phyloP scores from a whole-genome alignment of 192 early-diverging fungal genomes.

The Coemansia sp. region DNA sequence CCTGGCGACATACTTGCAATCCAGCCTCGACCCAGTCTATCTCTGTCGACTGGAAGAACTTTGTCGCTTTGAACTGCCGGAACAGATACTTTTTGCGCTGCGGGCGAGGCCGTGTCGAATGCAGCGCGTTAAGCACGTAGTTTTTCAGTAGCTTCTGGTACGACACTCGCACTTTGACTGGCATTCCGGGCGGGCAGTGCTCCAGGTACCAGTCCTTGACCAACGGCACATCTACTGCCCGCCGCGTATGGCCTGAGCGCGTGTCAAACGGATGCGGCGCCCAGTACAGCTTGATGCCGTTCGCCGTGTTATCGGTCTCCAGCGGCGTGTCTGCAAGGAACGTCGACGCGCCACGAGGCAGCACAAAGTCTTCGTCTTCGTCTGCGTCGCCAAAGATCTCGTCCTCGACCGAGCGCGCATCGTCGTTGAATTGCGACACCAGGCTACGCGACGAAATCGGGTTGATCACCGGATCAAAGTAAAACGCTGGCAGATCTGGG shows the following conservation, averaged over 20 bases:
- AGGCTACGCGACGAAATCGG: conserved; percentile 70
- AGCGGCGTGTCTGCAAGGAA: conserved; percentile 76
- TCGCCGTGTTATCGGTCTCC: conserved; percentile 90
- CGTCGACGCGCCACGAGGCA: conserved; percentile 74
- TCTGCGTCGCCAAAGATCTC: conserved; percentile 72
- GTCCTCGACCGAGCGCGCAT: conserved; percentile 68
- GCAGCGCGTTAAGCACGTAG: conserved; percentile 90
- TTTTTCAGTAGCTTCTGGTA: conserved; percentile 98
- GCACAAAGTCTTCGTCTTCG: conserved; percentile 67
- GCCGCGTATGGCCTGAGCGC: conserved; percentile 82
- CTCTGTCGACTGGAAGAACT: conserved; percentile 98
- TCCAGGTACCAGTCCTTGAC: conserved; percentile 99
- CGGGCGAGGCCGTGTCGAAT: conserved; percentile 84
- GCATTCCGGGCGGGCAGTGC: conserved; percentile 87
- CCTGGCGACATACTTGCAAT: conserved; percentile 96
- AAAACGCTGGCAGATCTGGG: conserved; percentile 96
- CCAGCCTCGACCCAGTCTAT: conserved; percentile 99
- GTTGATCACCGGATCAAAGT: conserved; percentile 96
- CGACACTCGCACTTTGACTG: conserved; percentile 97
- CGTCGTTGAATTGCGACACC: conserved; percentile 66
- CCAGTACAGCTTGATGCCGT: conserved; percentile 94
- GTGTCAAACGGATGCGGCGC: conserved; percentile 97
- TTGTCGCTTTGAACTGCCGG: conserved; percentile 91
- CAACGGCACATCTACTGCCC: conserved; percentile 91
- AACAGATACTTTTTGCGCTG: conserved; percentile 92